A percentile compares a stretch with the other conserved stretches of the same genome.
phyloP scores from a whole-genome alignment of 495 filamentous ascomycete species.

The Aspergillus sparsus region DNA sequence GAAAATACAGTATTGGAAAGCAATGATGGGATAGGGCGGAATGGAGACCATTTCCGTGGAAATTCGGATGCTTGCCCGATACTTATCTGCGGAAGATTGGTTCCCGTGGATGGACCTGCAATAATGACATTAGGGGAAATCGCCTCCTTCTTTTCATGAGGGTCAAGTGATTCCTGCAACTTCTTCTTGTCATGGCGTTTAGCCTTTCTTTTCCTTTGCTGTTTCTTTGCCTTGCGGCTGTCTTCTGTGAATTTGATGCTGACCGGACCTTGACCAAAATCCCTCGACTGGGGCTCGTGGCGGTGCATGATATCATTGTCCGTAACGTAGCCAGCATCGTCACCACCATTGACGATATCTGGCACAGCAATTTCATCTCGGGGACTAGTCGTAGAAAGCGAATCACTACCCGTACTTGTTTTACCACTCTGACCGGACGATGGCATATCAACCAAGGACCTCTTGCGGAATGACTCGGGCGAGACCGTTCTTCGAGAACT shows the following conservation, averaged over 20 bases:
- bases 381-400: constrained; percentile 30
- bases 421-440: constrained; percentile 22
- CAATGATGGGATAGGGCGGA: constrained; percentile 59
- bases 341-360: constrained; percentile 36
- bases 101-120: constrained; percentile 9
- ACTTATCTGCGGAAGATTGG: not conserved
- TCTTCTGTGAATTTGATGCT: constrained; percentile 22
- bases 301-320: not conserved
- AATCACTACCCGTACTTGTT: constrained; percentile 30
- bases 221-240: constrained; percentile 26
- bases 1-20: constrained; percentile 69
- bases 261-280: constrained; percentile 31
- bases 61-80: constrained; percentile 22
- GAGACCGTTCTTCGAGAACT: constrained; percentile 64
- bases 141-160: constrained; percentile 33
- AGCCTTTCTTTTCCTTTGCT: constrained; percentile 40
- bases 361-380: constrained; percentile 39
- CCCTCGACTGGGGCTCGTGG: constrained; percentile 21
- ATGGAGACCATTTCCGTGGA: constrained; percentile 33
- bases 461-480: constrained; percentile 29
- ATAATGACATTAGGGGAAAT: constrained; percentile 1
- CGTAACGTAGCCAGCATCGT: constrained; percentile 2
- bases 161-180: constrained; percentile 19
- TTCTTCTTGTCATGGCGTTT: no score
- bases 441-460: constrained; percentile 26